phyloP scores from a whole-genome alignment of 2,329 filamentous ascomycete species.

The Cladobotryum mycophilum region DNA sequence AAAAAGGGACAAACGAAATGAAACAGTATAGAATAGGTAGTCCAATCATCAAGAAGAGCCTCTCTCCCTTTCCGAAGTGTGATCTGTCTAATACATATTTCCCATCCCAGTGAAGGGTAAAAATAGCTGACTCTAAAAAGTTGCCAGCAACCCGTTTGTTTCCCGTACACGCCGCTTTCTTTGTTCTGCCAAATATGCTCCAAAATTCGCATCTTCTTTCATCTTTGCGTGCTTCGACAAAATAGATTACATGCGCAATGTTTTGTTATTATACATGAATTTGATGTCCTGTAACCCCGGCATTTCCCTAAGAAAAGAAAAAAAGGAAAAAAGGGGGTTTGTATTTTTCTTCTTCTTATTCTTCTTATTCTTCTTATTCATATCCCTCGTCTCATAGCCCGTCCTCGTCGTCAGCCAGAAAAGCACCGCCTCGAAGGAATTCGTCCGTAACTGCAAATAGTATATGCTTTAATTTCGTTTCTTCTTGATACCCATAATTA shows the following conservation, averaged over 20 bases:
- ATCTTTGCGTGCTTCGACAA: constrained; percentile 9
- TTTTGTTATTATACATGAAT: constrained; percentile 8
- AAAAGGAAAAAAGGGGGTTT: not conserved
- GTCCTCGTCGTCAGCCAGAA: not conserved
- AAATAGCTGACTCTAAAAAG: not conserved
- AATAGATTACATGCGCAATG: constrained; percentile 12
- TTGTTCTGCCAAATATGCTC: constrained; percentile 1
- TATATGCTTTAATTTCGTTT: not conserved
- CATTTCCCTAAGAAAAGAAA: not conserved
- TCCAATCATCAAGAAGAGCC: constrained; percentile 5
- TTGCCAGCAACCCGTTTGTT: not conserved
- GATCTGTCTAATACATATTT: constrained; percentile 4
- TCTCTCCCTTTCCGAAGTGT: constrained; percentile 1
- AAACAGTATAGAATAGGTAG: constrained; percentile 5
- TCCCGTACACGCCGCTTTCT: constrained; percentile 4
- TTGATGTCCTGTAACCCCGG: not conserved
- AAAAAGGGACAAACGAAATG: not conserved
- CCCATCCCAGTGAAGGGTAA: constrained; percentile 2
- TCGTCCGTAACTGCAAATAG: not conserved
- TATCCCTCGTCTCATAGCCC: not conserved
- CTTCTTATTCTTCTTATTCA: not conserved
- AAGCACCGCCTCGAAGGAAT: not conserved
- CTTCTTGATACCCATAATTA: constrained; percentile 1
- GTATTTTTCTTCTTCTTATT: constrained; percentile 1
- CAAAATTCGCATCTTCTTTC: not conserved